phyloP scores from a whole-genome alignment of 2,329 filamentous ascomycete genomes.

The Cladophialophora chaetospira region DNA sequence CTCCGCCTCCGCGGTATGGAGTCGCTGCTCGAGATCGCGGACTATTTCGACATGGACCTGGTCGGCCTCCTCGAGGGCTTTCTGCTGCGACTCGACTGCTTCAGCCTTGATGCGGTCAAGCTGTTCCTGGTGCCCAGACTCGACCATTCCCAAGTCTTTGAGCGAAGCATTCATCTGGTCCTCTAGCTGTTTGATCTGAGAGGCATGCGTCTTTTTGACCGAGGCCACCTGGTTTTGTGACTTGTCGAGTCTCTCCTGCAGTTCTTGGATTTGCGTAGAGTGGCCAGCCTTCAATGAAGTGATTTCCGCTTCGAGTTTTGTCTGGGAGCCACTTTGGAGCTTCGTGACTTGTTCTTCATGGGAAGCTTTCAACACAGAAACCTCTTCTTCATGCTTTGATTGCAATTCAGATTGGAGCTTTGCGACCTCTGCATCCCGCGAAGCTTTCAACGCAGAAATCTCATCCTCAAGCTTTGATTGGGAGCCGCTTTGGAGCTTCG shows the following conservation, averaged over 20 bases:
- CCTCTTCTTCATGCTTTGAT: conserved; percentile 12
- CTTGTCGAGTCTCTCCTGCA: conserved; percentile 40
- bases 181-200: conserved; percentile 26
- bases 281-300: conserved; percentile 33
- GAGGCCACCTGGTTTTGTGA: conserved; percentile 37
- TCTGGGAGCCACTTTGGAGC: conserved; percentile 31
- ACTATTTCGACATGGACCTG: conserved; percentile 18
- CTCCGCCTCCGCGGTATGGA: conserved; percentile 20
- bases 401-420: conserved; percentile 8
- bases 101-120: conserved; percentile 23
- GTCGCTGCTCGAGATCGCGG: conserved; percentile 20
- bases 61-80: conserved; percentile 21
- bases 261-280: conserved; percentile 38
- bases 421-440: conserved; percentile 17
- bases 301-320: conserved; percentile 18
- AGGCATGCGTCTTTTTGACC: conserved; percentile 23
- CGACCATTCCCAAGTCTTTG: conserved; percentile 22
- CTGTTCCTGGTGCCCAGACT: conserved; percentile 25
- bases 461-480: conserved; percentile 16
- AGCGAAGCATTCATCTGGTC: conserved; percentile 26
- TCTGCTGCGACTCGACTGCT: conserved; percentile 17
- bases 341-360: conserved; percentile 39
- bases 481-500: conserved; percentile 34
- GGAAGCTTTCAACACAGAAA: conserved; percentile 27
- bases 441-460: conserved; percentile 18